Evolutionary conservation across 495 filamentous ascomycete genomes (phyloP).

Genomic region (Bombardia bombarda): DNA sequence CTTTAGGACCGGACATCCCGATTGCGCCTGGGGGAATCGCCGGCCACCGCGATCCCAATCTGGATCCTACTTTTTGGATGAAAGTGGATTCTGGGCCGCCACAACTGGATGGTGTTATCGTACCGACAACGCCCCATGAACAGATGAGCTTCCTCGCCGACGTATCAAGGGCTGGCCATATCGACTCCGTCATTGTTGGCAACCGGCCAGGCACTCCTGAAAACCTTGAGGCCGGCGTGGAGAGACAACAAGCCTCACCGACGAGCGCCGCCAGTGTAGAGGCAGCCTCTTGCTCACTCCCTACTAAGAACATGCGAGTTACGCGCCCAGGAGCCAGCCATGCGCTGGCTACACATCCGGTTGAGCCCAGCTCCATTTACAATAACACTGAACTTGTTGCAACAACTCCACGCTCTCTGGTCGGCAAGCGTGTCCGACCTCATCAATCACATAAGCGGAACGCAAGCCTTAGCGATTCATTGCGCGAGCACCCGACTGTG

Average conservation of each 20-base stretch:
- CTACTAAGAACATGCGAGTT: constrained; percentile 50
- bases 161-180: constrained; percentile 40
- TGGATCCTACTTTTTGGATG: constrained; percentile 41
- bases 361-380: constrained; percentile 43
- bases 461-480: constrained; percentile 68
- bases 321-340: constrained; percentile 34
- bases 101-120: constrained; percentile 32
- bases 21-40: constrained; percentile 68
- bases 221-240: constrained; percentile 16
- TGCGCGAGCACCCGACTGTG: constrained; percentile 59
- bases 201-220: constrained; percentile 37
- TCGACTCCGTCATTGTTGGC: constrained; percentile 32
- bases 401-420: constrained; percentile 42
- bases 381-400: constrained; percentile 37
- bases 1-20: constrained; percentile 54
- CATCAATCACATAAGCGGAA: constrained; percentile 42
- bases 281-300: constrained; percentile 78
- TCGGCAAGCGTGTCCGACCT: constrained; percentile 44
- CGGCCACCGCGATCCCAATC: constrained; percentile 45
- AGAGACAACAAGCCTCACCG: constrained; percentile 36
- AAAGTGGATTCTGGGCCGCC: constrained; percentile 30
- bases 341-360: constrained; percentile 55
- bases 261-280: constrained; percentile 48
- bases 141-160: constrained; percentile 40
- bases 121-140: constrained; percentile 11